A percentile compares a stretch with the other conserved stretches of the same genome.
These are phyloP conservation scores for Euphorbia pulcherrima DNA, from an alignment of 345 rosid species.

Conservation along the genomic window DNA sequence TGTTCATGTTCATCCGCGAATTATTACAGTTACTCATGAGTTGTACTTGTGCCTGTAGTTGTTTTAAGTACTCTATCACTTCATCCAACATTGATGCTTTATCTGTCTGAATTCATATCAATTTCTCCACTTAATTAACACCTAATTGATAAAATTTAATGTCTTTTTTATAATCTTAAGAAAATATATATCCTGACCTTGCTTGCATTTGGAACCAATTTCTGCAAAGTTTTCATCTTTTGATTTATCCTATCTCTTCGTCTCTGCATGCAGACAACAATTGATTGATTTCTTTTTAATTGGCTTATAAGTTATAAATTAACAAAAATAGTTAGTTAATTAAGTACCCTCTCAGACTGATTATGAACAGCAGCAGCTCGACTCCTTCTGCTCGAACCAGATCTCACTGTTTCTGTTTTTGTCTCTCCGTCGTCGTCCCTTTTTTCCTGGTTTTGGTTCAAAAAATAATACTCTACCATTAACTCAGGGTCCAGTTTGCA, in stretches of 20 bases:
- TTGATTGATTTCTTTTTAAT: background rate
- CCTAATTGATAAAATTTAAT: too few relatives aligned
- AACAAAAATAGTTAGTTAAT: background rate
- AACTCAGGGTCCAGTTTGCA: too few relatives aligned
- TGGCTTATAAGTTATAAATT: background rate
- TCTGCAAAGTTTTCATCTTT: constrained; percentile 71
- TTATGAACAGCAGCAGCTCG: constrained; percentile 52
- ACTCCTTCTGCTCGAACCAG: constrained; percentile 37
- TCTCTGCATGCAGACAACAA: constrained; percentile 37
- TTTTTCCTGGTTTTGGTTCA: constrained; percentile 30
- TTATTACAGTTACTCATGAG: constrained; percentile 29
- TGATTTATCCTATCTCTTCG: constrained; percentile 68
- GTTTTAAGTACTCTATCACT: constrained; percentile 54
- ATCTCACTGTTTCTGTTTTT: constrained; percentile 36
- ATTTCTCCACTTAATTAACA: background rate
- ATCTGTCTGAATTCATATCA: constrained; percentile 41
- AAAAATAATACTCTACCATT: background rate
- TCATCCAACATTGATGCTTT: constrained; percentile 62
- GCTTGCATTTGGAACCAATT: constrained; percentile 62
- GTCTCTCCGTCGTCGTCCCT: constrained; percentile 43
- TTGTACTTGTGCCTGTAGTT: constrained; percentile 53
- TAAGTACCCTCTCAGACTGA: constrained; percentile 52
- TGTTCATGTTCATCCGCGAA: constrained; percentile 3
- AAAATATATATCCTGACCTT: constrained; percentile 31
- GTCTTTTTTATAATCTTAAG: background rate